Evolutionary conservation across 2,329 filamentous ascomycete species (phyloP), one percentile per base, ranked within the genome.

Genomic region (Sarocladiaceae sp.): DNA sequence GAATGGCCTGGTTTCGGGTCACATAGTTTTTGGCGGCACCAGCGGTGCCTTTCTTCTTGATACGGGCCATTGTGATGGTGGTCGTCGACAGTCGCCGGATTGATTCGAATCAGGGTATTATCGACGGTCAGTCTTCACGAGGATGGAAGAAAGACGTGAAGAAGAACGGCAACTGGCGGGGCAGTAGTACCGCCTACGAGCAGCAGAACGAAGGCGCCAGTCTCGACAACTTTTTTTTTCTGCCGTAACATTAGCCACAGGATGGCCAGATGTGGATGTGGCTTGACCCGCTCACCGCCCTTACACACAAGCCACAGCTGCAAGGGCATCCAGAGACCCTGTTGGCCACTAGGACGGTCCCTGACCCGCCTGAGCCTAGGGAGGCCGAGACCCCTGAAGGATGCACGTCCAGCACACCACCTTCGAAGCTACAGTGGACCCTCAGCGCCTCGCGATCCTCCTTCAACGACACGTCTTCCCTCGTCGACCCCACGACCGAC

Each of bases 21-120:
- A 98, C 89, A 74, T 91, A 98, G 78, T 98, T 98, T 72, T 93
- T 95, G 71, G 90, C 89, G 66, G 88, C 85, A 65, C 93, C 93
- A 63, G 90, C 76, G 64, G 86, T 82, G 62, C 90, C 90, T 73
- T 91, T 96, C 77, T 88, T 94, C 82, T 93, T 94, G 57, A 90
- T 83, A 58, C 81, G 82, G 45, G 71, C 79, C 88, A 94, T 78
- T 54, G 51, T 62, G 52, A 47, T 44, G 19, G 24, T 13, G 7
- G 26, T 29, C n/a, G n/a, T n/a, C n/a, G n/a, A n/a, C n/a, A n/a
- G n/a, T n/a, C n/a, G n/a, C n/a, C n/a, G n/a, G n/a, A n/a, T n/a
- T n/a, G n/a, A n/a, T n/a, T n/a, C n/a, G n/a, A n/a, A n/a, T n/a
- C n/a, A n/a, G n/a, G n/a, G n/a, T n/a, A n/a, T n/a, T n/a, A n/a